A percentile compares a stretch with the other conserved stretches of the same genome.
phyloP scores from a whole-genome alignment of 805 yeast species.

The Yarrowia phangngaensis region DNA sequence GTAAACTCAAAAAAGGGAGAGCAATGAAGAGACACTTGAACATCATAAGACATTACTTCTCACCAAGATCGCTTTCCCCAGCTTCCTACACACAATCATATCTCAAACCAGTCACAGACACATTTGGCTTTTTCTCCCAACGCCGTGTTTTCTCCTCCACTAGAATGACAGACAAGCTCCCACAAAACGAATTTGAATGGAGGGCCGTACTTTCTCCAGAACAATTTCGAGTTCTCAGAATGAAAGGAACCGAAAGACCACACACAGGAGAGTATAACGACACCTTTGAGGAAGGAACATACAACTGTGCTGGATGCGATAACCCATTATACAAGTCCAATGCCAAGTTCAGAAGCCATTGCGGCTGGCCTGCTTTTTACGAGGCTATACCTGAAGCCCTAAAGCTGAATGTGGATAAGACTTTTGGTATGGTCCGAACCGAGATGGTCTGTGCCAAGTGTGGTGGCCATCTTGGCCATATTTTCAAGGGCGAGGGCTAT shows the following conservation, averaged over 20 bases:
- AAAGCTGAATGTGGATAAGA: conserved; percentile 53
- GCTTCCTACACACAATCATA: too few species aligned
- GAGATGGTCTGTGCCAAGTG: conserved; percentile 88
- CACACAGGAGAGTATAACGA: conserved; percentile 56
- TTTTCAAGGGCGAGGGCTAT: conserved; percentile 91
- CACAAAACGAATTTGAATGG: conserved; percentile 63
- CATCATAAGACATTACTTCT: too few species aligned
- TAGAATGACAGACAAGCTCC: conserved; percentile 29
- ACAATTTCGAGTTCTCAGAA: conserved; percentile 74
- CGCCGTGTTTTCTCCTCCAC: not conserved
- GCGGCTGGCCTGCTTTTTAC: conserved; percentile 99
- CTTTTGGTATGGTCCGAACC: conserved; percentile 75
- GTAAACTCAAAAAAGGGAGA: too few species aligned
- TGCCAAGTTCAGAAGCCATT: conserved; percentile 82
- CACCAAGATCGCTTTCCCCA: too few species aligned
- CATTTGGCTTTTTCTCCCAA: too few species aligned
- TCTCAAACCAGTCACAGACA: too few species aligned
- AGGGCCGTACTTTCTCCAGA: conserved; percentile 67
- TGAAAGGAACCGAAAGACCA: conserved; percentile 70
- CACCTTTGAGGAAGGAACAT: conserved; percentile 55
- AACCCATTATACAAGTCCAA: conserved; percentile 72
- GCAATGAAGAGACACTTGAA: too few species aligned
- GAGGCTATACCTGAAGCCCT: conserved; percentile 83
- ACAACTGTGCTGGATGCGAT: conserved; percentile 81
- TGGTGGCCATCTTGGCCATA: conserved; percentile 94